These are phyloP conservation scores for Trichocladium uniseriatum DNA, from an alignment of 495 filamentous ascomycete genomes.

Conservation along the genomic window DNA sequence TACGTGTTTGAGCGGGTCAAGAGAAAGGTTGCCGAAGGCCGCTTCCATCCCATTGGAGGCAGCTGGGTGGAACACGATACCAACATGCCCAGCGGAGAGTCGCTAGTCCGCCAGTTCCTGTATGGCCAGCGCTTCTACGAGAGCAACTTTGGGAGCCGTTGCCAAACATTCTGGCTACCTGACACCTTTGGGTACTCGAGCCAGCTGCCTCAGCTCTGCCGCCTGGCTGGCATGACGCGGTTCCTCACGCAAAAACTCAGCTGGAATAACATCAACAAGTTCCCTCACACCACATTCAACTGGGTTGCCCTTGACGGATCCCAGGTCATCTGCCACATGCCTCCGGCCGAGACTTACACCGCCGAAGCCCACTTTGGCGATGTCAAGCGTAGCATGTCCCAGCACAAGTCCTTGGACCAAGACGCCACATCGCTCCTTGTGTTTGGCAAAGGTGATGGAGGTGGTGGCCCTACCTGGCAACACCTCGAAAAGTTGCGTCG, in stretches of 20 bases:
- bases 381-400: constrained; percentile 77
- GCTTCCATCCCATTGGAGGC: constrained; percentile 89
- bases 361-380: constrained; percentile 93
- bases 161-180: constrained; percentile 90
- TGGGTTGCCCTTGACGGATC: constrained; percentile 93
- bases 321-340: constrained; percentile 96
- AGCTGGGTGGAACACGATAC: constrained; percentile 99
- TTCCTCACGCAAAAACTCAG: constrained; percentile 96
- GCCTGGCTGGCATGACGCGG: constrained; percentile 83
- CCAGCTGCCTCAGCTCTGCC: constrained; percentile 87
- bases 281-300: constrained; percentile 96
- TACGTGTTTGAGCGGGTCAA: constrained; percentile 83
- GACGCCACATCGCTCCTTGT: constrained; percentile 81
- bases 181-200: constrained; percentile 97
- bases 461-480: constrained; percentile 88
- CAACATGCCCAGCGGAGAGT: constrained; percentile 92
- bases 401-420: constrained; percentile 91
- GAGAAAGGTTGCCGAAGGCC: constrained; percentile 76
- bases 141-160: constrained; percentile 81
- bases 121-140: constrained; percentile 94
- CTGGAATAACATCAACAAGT: constrained; percentile 97
- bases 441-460: constrained; percentile 94
- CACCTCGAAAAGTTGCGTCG: constrained; percentile 90
- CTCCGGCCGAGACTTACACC: constrained; percentile 89
- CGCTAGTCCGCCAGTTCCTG: constrained; percentile 87